A percentile compares a stretch with the other conserved stretches of the same genome.
Evolutionary conservation across 768 basidiomycete genomes (phyloP).

Genomic region (Phylloporus sp.): DNA sequence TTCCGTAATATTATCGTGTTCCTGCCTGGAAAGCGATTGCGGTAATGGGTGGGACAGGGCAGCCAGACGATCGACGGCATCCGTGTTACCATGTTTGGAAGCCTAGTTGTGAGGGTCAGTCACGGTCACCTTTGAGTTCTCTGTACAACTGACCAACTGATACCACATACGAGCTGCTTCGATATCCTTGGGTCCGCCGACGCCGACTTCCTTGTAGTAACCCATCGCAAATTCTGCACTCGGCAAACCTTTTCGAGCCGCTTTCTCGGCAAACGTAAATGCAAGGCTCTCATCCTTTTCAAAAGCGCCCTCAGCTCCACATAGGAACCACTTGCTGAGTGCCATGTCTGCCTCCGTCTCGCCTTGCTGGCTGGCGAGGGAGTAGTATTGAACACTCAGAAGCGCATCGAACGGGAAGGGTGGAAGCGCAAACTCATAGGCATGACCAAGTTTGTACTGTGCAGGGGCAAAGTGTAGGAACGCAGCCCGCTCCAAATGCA

Average conservation of each 20-base stretch:
- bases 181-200: constrained; percentile 66
- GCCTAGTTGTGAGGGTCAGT: constrained; percentile 45
- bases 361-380: constrained; percentile 75
- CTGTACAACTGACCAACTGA: constrained; percentile 40
- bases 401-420: constrained; percentile 87
- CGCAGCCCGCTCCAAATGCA: constrained; percentile 79
- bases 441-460: constrained; percentile 90
- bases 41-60: constrained; percentile 64
- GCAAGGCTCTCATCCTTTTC: constrained; percentile 87
- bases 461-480: constrained; percentile 81
- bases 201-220: constrained; percentile 91
- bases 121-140: not conserved
- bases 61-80: constrained; percentile 69
- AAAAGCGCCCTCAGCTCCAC: constrained; percentile 72
- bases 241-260: constrained; percentile 66
- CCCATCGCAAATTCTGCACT: constrained; percentile 95
- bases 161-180: constrained; percentile 78
- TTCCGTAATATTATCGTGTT: constrained; percentile 80
- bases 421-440: constrained; percentile 86
- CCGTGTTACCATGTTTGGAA: constrained; percentile 69
- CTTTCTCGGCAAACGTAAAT: constrained; percentile 87
- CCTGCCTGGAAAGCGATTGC: constrained; percentile 64
- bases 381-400: constrained; percentile 88
- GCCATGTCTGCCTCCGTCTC: constrained; percentile 97
- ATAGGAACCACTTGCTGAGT: constrained; percentile 94